Conservation (phyloP, 352 stramenopile genomes). For the Blastocystis sp. region DNA sequence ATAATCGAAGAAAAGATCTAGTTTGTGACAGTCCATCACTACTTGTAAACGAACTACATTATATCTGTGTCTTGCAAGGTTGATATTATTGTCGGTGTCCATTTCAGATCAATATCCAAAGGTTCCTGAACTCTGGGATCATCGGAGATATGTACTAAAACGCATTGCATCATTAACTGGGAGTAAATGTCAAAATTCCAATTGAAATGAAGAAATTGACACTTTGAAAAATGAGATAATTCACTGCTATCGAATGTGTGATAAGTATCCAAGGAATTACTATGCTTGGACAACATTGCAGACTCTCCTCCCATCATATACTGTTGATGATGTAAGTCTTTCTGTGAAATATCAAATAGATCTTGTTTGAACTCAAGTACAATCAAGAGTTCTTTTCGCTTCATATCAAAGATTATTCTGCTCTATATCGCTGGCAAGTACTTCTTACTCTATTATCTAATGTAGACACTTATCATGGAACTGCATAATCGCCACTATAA, state of each 20-base stretch:
- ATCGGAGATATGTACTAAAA: conserved; percentile 12
- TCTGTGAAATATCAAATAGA: not conserved
- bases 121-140: conserved; percentile 50
- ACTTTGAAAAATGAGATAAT: not conserved
- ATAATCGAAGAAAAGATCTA: conserved; percentile 17
- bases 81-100: not conserved
- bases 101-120: conserved; percentile 58
- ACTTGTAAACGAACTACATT: not conserved
- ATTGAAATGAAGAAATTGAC: not conserved
- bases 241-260: conserved; percentile 41
- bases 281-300: conserved; percentile 51
- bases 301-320: conserved; percentile 6
- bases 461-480: not conserved
- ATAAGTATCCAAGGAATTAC: conserved; percentile 55
- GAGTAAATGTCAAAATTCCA: not conserved
- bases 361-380: not conserved
- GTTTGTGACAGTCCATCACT: not conserved
- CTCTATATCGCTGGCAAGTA: conserved; percentile 40
- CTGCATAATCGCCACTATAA: not conserved
- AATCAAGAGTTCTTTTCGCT: conserved; percentile 26
- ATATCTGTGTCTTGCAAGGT: conserved; percentile 1
- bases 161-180: not conserved
- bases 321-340: not conserved
- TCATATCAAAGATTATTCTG: conserved; percentile 56
- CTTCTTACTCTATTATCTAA: not conserved